phyloP scores from a whole-genome alignment of 805 yeast species.

The Candida pini region DNA sequence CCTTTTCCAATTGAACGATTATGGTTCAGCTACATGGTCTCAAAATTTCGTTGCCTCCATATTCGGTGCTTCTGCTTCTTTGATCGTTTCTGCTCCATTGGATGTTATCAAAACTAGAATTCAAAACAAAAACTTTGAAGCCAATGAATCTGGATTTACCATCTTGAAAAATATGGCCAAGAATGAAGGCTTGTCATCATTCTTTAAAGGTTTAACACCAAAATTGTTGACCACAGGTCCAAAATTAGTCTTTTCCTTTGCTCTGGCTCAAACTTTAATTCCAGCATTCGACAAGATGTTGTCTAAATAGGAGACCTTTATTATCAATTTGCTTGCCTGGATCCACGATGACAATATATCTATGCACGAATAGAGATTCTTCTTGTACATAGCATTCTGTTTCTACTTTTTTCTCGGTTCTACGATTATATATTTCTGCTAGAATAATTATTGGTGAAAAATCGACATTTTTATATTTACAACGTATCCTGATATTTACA shows the following conservation, averaged over 20 bases:
- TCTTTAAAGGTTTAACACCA: constrained; percentile 96
- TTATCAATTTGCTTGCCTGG: no score
- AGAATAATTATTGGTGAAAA: neutral
- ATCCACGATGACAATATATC: no score
- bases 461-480: neutral
- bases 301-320: constrained; percentile 27
- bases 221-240: constrained; percentile 97
- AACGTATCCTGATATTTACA: neutral
- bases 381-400: neutral
- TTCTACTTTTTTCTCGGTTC: neutral
- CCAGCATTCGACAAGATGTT: constrained; percentile 87
- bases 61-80: constrained; percentile 93
- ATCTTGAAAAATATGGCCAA: constrained; percentile 89
- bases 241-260: constrained; percentile 95
- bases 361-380: no score
- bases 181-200: constrained; percentile 84
- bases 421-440: neutral
- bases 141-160: constrained; percentile 89
- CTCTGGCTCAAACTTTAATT: constrained; percentile 92
- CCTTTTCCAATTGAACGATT: constrained; percentile 79
- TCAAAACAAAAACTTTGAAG: constrained; percentile 92
- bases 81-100: constrained; percentile 94
- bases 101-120: constrained; percentile 98
- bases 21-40: constrained; percentile 86
- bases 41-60: constrained; percentile 95